Evolutionary conservation across 208 protist species (phyloP), one percentile per base, ranked within the genome.

Genomic region (Phytomonas serpens): DNA sequence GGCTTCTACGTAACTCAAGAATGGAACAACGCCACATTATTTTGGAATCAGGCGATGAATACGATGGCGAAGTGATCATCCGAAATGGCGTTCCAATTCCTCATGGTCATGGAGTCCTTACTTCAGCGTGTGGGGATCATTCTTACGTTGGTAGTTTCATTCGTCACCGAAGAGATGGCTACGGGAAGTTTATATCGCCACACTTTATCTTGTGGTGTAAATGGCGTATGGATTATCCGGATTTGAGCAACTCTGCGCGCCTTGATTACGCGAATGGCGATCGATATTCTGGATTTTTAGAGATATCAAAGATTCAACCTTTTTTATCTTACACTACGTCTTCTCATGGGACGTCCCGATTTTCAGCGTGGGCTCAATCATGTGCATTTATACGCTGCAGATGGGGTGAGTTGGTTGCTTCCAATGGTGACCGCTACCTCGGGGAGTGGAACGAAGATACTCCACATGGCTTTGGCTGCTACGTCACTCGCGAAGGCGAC

Each of bases 151-250:
- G 89, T 30, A 76, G 73, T 29, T 94, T 94, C 68, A 76, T 82
- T 31, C 80, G 89, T 42, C 81, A 80, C 23, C 78, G 81, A 72
- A 77, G 89, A 14, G 87, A 94, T 69, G 89, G 89, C 32, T 84
- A 89, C 63, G 89, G 89, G 0, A 73, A 79, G 47, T 69, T 94
- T 40, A 67, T 71, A 61, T 89, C 86, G 13, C 79, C 85, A 6
- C 65, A 68, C 11, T 89, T 82, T 63, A 79, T 77, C 66, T 71
- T 94, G 64, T 94, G 82, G 83, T 83, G 77, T 10, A 80, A 80
- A 27, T 94, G 89, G 89, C 77, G 78, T 31, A 86, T 86, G 78
- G 90, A 94, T 61, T 82, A 83, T 33, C 86, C 89, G 0, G 86
- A 90, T 72, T 61, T 86, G 27, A 69, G 81, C 32, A 80, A 67